Conservation (phyloP, 1,284 basidiomycete genomes). For the Grifola frondosa region DNA sequence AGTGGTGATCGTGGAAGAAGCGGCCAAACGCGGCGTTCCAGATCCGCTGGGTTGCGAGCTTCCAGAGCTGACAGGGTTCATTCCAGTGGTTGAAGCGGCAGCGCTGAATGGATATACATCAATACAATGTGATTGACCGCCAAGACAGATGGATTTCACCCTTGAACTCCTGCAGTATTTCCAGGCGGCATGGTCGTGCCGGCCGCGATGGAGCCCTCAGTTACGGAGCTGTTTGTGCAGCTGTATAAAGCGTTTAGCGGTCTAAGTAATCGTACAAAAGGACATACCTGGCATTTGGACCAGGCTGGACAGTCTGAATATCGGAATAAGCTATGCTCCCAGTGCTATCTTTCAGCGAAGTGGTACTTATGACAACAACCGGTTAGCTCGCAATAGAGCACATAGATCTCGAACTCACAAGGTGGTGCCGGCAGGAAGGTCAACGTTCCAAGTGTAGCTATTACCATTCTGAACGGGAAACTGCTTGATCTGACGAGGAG, state of each 20-base stretch:
- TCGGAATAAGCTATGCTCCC: conserved; percentile 59
- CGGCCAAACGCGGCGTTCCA: too few species aligned
- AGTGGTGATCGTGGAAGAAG: background rate
- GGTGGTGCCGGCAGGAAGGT: conserved; percentile 48
- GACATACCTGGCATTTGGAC: conserved; percentile 40
- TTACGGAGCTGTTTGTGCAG: conserved; percentile 25
- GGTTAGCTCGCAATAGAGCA: too few species aligned
- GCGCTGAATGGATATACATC: background rate
- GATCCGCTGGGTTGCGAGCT: too few species aligned
- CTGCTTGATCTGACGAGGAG: conserved; percentile 45
- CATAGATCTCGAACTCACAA: conserved; percentile 46
- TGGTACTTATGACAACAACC: too few species aligned
- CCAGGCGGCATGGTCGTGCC: conserved; percentile 7
- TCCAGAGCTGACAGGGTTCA: too few species aligned
- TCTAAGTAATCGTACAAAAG: background rate
- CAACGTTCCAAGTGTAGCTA: conserved; percentile 60
- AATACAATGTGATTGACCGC: too few species aligned
- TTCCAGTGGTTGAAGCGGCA: conserved; percentile 8
- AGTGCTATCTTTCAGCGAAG: conserved; percentile 56
- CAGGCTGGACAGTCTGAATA: conserved; percentile 47
- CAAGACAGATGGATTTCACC: background rate
- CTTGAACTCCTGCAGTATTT: background rate
- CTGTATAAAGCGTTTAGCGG: conserved; percentile 13
- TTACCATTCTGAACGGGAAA: conserved; percentile 50
- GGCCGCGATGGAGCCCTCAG: conserved; percentile 20